Base-by-base conservation (phyloP, 805 yeast species). In the Kuraishia piskuri region DNA sequence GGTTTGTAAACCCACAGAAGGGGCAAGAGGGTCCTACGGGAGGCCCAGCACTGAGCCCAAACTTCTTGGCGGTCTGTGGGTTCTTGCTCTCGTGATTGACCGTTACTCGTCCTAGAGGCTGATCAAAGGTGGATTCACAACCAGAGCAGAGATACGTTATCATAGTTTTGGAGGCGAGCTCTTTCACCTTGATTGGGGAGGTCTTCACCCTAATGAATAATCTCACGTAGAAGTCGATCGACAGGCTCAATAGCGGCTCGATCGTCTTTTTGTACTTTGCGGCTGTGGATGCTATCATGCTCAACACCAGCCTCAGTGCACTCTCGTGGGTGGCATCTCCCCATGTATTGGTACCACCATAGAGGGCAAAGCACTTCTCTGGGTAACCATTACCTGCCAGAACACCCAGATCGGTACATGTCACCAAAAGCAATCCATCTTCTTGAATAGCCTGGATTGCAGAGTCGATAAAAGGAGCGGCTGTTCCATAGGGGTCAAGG, bases 401-500 rank as follows among this genome's bases (percentile, higher is more conserved):
- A 0, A 94, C 97, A 0, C 96, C 96, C 17, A 95, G 77, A 70
- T 94, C 99, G 0, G 99, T 94, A 67, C 99, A 94, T 0, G 99
- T 94, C 2, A 94, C 92, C 51, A 94, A 72, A 58, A 94, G 69
- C 47, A 94, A 63, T 1, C 98, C 99, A 53, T 85, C 91, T 59
- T 91, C 90, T 50, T 78, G 79, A n/a, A 91, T 79, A 31, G 85
- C 73, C 62, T 90, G 96, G 31, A 94, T 74, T 0, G 98, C 97
- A 31, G 94, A 82, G 66, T 94, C 99, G 25, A 94, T 76, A 65
- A 94, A 94, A 7, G 99, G 99, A 0, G 97, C 82, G 0, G 97
- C 99, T 0, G 97, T 86, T 26, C 99, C 99, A 65, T 94, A 94
- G 0, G 99, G 99, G 68, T 94, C 99, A 51, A 94, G 76, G 69